Base-by-base conservation (phyloP, 78 protist genomes). In the Mastigamoeba balamuthi region DNA sequence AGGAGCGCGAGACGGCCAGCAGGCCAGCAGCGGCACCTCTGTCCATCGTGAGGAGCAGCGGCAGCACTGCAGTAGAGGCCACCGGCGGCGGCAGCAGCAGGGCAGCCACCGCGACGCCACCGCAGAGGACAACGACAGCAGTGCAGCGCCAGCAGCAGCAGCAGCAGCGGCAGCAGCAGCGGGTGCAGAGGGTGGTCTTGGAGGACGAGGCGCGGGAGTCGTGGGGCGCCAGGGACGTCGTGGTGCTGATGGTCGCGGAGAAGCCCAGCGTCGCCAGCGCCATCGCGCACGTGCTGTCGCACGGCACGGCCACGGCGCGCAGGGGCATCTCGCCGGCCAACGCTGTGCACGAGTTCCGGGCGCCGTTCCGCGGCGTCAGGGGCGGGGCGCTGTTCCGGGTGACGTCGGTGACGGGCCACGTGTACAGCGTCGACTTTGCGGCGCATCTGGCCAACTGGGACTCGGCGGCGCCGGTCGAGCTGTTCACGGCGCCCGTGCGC, bases 401-500 rank as follows among this genome's bases (percentile, higher is more conserved):
- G 38, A 75, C 72, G 2, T 64, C 72, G 4, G 79, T 75, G 8
- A 2, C n/a, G 4, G 79, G 79, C 35, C 79, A 75, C 79, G 72
- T 75, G 10, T 64, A 8, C 17, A 48, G 58, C 58, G 17, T 17
- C 17, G 58, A 48, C 58, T 48, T 48, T 48, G 33, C 58, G 17
- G 33, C 58, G 17, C 33, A 48, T 17, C 17, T 25, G 33, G 33
- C 17, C 17, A 41, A 39, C 37, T 96, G 96, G 96, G 0, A 30
- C 0, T 0, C 76, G 1, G 27, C 52, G 30, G 75, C 66, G 10
- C 95, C 94, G 0, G 36, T n/a, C 5, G 84, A 67, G 17, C 81
- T 95, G 29, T 94, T 96, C 40, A 84, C 78, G 0, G 89, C 74
- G 1, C 95, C 93, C 17, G 35, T 93, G 30, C 17, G 30, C 27